Conservation (phyloP, 2,329 filamentous ascomycete species). For the Pseudodiploospora longispora region DNA sequence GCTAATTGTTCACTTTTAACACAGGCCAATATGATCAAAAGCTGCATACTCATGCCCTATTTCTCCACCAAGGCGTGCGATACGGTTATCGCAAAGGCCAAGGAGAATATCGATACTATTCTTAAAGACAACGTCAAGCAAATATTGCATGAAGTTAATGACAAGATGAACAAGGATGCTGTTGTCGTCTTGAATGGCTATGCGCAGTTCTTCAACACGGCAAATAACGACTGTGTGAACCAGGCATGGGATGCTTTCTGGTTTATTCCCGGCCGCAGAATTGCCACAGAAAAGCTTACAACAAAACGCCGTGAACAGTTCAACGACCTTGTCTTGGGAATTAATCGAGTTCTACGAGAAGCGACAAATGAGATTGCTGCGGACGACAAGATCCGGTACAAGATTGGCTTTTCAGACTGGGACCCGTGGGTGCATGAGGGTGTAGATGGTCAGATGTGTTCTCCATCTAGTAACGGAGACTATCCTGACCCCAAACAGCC, state of each 20-base stretch:
- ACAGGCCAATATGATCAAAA: constrained; percentile 10
- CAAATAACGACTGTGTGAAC: constrained; percentile 14
- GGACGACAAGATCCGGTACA: constrained; percentile 10
- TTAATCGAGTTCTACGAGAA: constrained; percentile 20
- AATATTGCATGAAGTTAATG: constrained; percentile 17
- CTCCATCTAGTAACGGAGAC: constrained; percentile 11
- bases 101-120: constrained; percentile 18
- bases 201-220: constrained; percentile 24
- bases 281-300: constrained; percentile 8
- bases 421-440: constrained; percentile 16
- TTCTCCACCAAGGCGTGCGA: constrained; percentile 12
- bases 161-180: constrained; percentile 21
- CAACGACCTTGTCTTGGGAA: constrained; percentile 17
- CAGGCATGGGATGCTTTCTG: constrained; percentile 3
- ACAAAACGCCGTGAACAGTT: constrained; percentile 20
- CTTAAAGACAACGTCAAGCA: constrained; percentile 19
- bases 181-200: constrained; percentile 22
- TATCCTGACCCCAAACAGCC: constrained; percentile 22
- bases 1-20: neutral
- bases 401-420: constrained; percentile 22
- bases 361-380: constrained; percentile 16
- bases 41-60: constrained; percentile 14
- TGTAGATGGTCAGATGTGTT: constrained; percentile 24
- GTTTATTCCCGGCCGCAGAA: neutral
- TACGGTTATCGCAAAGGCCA: constrained; percentile 1